Evolutionary conservation across 768 basidiomycete genomes (phyloP).

Genomic region (Leccinum disarticulatum): DNA sequence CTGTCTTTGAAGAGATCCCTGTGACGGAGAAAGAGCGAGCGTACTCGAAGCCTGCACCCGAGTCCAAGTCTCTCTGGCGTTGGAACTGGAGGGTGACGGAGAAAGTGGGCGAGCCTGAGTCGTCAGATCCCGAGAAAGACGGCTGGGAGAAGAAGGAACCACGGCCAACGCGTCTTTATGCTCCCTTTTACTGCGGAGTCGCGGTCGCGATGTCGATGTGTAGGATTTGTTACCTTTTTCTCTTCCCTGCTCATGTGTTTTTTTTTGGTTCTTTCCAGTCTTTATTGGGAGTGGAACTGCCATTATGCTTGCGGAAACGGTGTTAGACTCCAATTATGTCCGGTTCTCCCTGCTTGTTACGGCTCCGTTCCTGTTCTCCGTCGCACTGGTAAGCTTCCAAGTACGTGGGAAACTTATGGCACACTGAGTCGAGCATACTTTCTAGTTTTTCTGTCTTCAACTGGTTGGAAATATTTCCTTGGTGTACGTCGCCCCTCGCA

Average conservation of each 20-base stretch:
- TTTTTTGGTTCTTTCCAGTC: constrained; percentile 40
- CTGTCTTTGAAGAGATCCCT: constrained; percentile 17
- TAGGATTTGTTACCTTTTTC: constrained; percentile 35
- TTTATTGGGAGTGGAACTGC: constrained; percentile 65
- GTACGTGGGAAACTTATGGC: background rate
- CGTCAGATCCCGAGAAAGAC: constrained; percentile 51
- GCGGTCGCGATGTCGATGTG: constrained; percentile 63
- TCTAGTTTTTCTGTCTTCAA: constrained; percentile 74
- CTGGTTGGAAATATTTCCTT: constrained; percentile 61
- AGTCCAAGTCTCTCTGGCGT: constrained; percentile 19
- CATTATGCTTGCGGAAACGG: constrained; percentile 63
- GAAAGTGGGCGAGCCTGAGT: constrained; percentile 22
- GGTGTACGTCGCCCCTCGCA: constrained; percentile 40
- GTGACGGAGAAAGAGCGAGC: constrained; percentile 20
- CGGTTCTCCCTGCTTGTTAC: constrained; percentile 69
- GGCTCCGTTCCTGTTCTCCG: constrained; percentile 70
- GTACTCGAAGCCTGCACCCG: background rate
- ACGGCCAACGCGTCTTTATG: constrained; percentile 62
- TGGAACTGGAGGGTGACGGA: constrained; percentile 48
- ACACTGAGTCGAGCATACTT: constrained; percentile 8
- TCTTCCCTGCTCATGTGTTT: constrained; percentile 9
- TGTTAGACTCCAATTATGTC: constrained; percentile 55
- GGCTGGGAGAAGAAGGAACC: constrained; percentile 22
- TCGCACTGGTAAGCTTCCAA: constrained; percentile 55
- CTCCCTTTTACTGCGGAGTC: constrained; percentile 70